Evolutionary conservation across 306 rosid genomes (phyloP), one percentile per base, ranked within the genome.

Genomic region (Lathyrus aphaca): DNA sequence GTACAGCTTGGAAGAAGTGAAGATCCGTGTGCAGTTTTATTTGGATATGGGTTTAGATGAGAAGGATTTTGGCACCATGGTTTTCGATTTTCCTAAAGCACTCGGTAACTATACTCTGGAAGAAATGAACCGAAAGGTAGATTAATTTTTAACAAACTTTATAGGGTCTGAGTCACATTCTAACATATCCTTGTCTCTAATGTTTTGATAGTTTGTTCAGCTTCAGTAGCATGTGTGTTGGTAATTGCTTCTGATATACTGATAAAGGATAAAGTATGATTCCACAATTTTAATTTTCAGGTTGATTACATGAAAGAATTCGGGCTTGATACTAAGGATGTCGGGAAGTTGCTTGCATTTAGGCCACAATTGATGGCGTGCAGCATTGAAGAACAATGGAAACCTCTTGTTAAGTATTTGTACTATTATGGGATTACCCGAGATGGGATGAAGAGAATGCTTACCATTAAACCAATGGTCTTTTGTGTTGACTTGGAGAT

Each of bases 41-140:
- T 64, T 82, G 23, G 88, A 86, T 64, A 83, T 90, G 96, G 90
- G 97, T 25, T 79, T 93, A 73, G 83, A 85, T 68, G 84, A 79
- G 55, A 88, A 84, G 49, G 98, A 93, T 80, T 93, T 93, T 66
- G 98, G 98, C 67, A 93, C 98, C n/a, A 93, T 93, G 98, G 98
- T 86, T 63, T 93, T 93, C 68, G 97, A 90, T 74, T 93, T 56
- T 80, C 96, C 98, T 13, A 83, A 77, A 81, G 85, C 68, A 57
- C 94, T 93, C 38, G 97, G 97, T 61, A 71, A 68, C 82, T 86
- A 73, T 72, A 63, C 86, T 61, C 11, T 90, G 15, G 86, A 84
- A 72, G 94, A 88, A 83, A 90, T 93, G 98, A 85, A 76, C 62
- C 82, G 62, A 84, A 90, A 93, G 98, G 98, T 93, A 82, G 66